phyloP scores from a whole-genome alignment of 176 grass and related monocot species.

The Urochloa ruziziensis region DNA sequence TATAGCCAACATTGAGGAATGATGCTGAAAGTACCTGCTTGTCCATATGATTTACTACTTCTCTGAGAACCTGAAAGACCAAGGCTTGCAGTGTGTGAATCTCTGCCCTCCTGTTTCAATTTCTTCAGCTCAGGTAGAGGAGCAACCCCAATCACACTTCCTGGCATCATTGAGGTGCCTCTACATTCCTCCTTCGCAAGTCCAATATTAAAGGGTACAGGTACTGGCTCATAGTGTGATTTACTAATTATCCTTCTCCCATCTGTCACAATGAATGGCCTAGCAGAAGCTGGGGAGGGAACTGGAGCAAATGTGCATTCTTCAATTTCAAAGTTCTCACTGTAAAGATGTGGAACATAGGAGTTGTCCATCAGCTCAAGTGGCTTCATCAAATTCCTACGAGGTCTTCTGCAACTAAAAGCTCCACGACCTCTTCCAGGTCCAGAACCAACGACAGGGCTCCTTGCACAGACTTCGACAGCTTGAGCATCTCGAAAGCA shows the following conservation, averaged over 20 bases:
- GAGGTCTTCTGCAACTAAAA: slow-evolving; percentile 58
- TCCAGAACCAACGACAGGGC: slow-evolving; percentile 37
- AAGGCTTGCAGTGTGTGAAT: neutral
- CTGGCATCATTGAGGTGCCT: slow-evolving; percentile 29
- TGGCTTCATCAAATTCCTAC: slow-evolving; percentile 56
- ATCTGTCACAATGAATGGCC: slow-evolving; percentile 76
- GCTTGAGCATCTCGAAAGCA: slow-evolving; percentile 38
- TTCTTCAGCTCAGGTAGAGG: slow-evolving; percentile 59
- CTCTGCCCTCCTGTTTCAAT: slow-evolving; percentile 44
- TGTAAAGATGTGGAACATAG: slow-evolving; percentile 72
- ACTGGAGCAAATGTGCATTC: slow-evolving; percentile 70
- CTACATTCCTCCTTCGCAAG: slow-evolving; percentile 28
- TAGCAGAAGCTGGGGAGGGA: slow-evolving; percentile 50
- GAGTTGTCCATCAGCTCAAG: slow-evolving; percentile 62
- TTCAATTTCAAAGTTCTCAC: slow-evolving; percentile 70
- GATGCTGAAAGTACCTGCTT: slow-evolving; percentile 52
- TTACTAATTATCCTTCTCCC: slow-evolving; percentile 79
- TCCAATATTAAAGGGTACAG: slow-evolving; percentile 31
- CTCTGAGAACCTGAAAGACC: slow-evolving; percentile 24
- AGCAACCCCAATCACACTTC: slow-evolving; percentile 39
- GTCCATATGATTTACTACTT: slow-evolving; percentile 37
- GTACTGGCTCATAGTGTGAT: slow-evolving; percentile 47
- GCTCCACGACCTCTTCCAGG: slow-evolving; percentile 54
- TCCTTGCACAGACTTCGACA: slow-evolving; percentile 41
- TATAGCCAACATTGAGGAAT: slow-evolving; percentile 8